Percentiles rank a stretch among this genome's conserved stretches.
These are phyloP conservation scores for Macadamia integrifolia DNA, from an alignment of 164 flowering plant species.

Conservation along the genomic window DNA sequence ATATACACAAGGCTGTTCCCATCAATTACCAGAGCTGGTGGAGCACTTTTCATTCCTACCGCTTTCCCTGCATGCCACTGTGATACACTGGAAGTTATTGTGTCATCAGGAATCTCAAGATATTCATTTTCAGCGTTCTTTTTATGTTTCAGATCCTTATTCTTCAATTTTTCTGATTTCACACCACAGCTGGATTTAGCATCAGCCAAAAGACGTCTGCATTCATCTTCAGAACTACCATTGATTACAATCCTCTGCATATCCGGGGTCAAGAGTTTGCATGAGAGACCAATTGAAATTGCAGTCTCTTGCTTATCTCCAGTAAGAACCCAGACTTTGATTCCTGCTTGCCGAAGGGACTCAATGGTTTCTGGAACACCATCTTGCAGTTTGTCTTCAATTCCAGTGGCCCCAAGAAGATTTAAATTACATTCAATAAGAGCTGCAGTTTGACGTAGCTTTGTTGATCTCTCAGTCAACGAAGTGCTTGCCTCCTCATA, in stretches of 20 bases:
- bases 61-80: conserved; percentile 27
- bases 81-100: conserved; percentile 19
- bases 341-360: conserved; percentile 88
- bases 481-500: conserved; percentile 93
- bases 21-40: conserved; percentile 81
- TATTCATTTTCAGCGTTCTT: conserved; percentile 29
- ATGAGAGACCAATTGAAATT: conserved; percentile 87
- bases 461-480: conserved; percentile 59
- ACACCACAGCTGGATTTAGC: conserved; percentile 59
- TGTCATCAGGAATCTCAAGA: conserved; percentile 33
- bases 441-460: conserved; percentile 76
- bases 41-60: conserved; percentile 21
- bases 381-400: conserved; percentile 86
- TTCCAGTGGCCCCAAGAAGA: conserved; percentile 81
- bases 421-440: conserved; percentile 63
- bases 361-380: conserved; percentile 96
- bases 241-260: conserved; percentile 83
- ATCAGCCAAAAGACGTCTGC: conserved; percentile 59
- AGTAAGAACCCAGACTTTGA: conserved; percentile 92
- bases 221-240: conserved; percentile 72
- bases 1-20: conserved; percentile 91
- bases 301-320: conserved; percentile 98
- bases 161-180: conserved; percentile 28
- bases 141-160: conserved; percentile 23
- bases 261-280: conserved; percentile 65